Evolutionary conservation across 2,329 filamentous ascomycete species (phyloP).

Genomic region (Scolecobasidium constrictum): DNA sequence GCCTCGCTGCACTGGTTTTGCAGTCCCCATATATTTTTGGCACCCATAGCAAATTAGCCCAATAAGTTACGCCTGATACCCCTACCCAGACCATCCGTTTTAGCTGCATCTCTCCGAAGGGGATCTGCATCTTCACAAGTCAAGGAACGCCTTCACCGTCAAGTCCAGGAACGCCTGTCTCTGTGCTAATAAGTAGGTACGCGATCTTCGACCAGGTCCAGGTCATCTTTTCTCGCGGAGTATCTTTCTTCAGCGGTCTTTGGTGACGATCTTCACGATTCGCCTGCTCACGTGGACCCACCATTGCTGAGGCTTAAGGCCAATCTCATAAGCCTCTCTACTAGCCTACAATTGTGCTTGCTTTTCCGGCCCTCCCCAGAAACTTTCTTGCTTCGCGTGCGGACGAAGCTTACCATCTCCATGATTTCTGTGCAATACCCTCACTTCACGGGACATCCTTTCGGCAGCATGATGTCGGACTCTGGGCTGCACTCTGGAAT

Average conservation of each 20-base stretch:
- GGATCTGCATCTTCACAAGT: constrained; percentile 3
- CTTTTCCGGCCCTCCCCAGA: constrained; percentile 3
- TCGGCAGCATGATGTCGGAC: constrained; percentile 9
- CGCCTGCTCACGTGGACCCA: constrained; percentile 1
- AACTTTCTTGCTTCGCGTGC: constrained; percentile 4
- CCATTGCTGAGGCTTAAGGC: not conserved
- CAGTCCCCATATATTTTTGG: no score
- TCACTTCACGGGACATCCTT: constrained; percentile 9
- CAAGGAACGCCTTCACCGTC: constrained; percentile 1
- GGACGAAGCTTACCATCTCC: constrained; percentile 6
- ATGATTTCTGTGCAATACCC: constrained; percentile 11
- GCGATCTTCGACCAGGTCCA: not conserved
- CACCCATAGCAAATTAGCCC: no score
- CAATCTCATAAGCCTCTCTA: not conserved
- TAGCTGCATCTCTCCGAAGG: not conserved
- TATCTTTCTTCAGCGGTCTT: constrained; percentile 1
- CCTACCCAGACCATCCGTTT: not conserved
- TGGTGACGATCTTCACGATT: not conserved
- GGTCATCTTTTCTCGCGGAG: constrained; percentile 1
- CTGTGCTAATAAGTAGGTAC: not conserved
- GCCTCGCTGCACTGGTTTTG: no score
- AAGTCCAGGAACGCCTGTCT: not conserved
- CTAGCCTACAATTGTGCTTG: not conserved
- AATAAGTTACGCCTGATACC: not conserved
- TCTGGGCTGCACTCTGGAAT: constrained; percentile 3